These are phyloP conservation scores for Vitis hybrid DNA, from an alignment of 177 flowering plant species.

Conservation along the genomic window DNA sequence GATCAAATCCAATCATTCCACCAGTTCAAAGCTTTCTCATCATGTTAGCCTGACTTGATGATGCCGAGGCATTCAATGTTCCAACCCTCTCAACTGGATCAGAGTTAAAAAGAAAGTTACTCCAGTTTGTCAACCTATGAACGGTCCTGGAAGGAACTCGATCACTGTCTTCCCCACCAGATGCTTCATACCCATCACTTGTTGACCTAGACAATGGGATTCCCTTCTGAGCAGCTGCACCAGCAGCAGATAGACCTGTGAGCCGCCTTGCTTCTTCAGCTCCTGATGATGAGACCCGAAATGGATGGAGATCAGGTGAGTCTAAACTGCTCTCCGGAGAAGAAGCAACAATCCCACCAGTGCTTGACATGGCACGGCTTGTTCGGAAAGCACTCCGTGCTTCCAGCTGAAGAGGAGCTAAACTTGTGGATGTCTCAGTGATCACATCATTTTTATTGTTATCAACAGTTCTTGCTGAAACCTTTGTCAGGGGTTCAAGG, in stretches of 20 bases:
- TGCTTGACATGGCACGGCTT: slow-evolving; percentile 61
- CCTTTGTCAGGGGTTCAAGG: slow-evolving; percentile 38
- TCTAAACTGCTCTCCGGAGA: slow-evolving; percentile 95
- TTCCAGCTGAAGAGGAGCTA: slow-evolving; percentile 87
- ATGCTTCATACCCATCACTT: slow-evolving; percentile 96
- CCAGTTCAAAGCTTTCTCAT: slow-evolving; percentile 32
- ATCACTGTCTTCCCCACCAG: slow-evolving; percentile 99
- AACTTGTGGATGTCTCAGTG: slow-evolving; percentile 43
- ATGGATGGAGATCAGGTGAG: slow-evolving; percentile 87
- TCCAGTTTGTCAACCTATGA: slow-evolving; percentile 72
- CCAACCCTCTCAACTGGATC: slow-evolving; percentile 40
- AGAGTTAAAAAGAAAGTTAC: slow-evolving; percentile 48
- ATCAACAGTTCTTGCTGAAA: slow-evolving; percentile 35
- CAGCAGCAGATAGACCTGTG: slow-evolving; percentile 35
- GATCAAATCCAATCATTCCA: neutral
- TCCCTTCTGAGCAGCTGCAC: slow-evolving; percentile 35
- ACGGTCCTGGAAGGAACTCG: slow-evolving; percentile 61
- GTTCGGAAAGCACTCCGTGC: slow-evolving; percentile 81
- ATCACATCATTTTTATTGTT: slow-evolving; percentile 22
- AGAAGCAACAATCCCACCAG: slow-evolving; percentile 55
- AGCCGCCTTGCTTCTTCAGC: slow-evolving; percentile 66
- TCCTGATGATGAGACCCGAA: slow-evolving; percentile 75
- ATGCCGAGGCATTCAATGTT: slow-evolving; percentile 44
- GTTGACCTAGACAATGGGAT: slow-evolving; percentile 78
- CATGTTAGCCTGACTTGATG: slow-evolving; percentile 38